Evolutionary conservation across 192 early-diverging fungal species (phyloP).

Genomic region (Umbelopsis sp.): DNA sequence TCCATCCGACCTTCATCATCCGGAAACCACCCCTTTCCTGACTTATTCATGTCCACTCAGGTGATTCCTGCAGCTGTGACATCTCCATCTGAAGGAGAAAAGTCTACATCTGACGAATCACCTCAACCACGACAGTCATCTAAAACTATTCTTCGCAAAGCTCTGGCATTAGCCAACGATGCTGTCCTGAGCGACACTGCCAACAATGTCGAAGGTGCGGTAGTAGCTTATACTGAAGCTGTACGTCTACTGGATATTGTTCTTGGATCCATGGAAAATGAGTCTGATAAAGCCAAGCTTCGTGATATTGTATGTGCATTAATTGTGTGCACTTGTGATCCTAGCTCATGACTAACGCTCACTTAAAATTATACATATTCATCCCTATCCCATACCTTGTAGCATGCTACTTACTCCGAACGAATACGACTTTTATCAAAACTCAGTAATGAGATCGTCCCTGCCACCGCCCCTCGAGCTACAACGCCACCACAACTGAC

Average conservation of each 20-base stretch:
- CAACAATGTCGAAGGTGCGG: conserved; percentile 35
- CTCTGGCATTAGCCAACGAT: conserved; percentile 35
- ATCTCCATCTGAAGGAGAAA: conserved; percentile 10
- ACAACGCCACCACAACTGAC: not conserved
- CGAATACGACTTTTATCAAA: conserved; percentile 22
- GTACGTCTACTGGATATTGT: conserved; percentile 31
- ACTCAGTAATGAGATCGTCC: not conserved
- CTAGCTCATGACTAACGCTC: not conserved
- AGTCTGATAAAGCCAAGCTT: conserved; percentile 28
- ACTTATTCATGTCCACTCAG: conserved; percentile 10
- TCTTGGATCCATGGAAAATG: conserved; percentile 23
- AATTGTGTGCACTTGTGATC: not conserved
- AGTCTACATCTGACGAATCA: not conserved
- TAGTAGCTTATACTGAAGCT: conserved; percentile 38
- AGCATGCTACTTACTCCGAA: conserved; percentile 36
- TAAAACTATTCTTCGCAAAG: conserved; percentile 32
- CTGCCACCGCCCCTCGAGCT: not conserved
- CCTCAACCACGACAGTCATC: conserved; percentile 18
- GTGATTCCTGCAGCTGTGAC: not conserved
- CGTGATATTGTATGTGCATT: conserved; percentile 36
- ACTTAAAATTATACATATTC: not conserved
- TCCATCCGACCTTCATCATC: not conserved
- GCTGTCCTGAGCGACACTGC: conserved; percentile 37
- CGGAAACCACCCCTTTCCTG: not conserved
- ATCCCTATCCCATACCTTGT: no score